Evolutionary conservation across 139 green algal species (phyloP).

Genomic region (Pseudopediastrum boryanum): DNA sequence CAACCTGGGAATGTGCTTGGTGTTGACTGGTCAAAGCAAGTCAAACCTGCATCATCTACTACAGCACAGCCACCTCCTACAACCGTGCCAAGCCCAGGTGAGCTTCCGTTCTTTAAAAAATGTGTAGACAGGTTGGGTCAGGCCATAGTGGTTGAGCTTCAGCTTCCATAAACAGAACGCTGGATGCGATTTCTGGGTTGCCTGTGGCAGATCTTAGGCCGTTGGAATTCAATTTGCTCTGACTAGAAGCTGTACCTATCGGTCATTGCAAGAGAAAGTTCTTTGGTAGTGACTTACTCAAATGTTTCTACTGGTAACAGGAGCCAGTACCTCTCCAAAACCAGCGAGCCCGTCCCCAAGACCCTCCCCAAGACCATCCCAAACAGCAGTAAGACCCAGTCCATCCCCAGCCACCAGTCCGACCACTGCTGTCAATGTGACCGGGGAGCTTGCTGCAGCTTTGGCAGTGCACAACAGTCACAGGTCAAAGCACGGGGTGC

Average conservation of each 20-base stretch:
- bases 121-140: neutral
- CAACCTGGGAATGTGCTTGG: conserved; percentile 30
- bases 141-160: neutral
- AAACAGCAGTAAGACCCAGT: neutral
- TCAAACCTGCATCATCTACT: neutral
- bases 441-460: neutral
- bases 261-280: neutral
- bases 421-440: conserved; percentile 11
- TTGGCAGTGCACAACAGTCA: conserved; percentile 1
- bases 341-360: neutral
- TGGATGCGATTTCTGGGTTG: too few species aligned
- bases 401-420: neutral
- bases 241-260: too few species aligned
- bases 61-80: neutral
- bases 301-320: neutral
- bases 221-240: too few species aligned
- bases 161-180: neutral
- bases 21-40: neutral
- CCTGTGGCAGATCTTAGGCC: too few species aligned
- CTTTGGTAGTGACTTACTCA: neutral
- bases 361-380: neutral
- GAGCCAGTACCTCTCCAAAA: neutral
- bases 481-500: conserved; percentile 9
- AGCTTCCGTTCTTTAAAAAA: neutral
- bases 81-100: neutral